phyloP scores from a whole-genome alignment of 352 stramenopile species.

The Globisporangium paroecandrum region DNA sequence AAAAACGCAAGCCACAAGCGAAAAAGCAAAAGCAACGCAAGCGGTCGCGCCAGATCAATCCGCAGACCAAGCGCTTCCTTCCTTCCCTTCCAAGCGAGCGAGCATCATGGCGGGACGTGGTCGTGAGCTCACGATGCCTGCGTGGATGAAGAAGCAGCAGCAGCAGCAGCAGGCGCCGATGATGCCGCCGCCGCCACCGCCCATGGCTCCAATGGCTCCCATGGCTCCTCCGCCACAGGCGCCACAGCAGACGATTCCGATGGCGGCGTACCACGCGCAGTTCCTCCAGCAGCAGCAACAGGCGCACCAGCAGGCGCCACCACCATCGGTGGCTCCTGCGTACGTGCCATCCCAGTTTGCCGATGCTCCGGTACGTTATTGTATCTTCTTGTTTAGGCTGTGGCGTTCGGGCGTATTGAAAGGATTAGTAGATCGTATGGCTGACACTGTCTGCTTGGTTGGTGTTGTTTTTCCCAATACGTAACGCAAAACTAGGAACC shows the following conservation, averaged over 20 bases:
- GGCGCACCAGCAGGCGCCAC: conserved; percentile 7
- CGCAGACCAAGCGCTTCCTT: neutral
- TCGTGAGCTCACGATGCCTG: conserved; percentile 80
- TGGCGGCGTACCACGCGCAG: conserved; percentile 12
- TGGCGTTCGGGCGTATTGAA: neutral
- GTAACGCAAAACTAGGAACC: neutral
- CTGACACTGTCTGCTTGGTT: neutral
- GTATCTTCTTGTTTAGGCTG: neutral
- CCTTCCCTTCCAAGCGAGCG: neutral
- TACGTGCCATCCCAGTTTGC: conserved; percentile 50
- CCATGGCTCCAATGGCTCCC: neutral
- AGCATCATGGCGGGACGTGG: conserved; percentile 68
- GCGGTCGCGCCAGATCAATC: neutral
- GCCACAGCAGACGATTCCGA: conserved; percentile 14
- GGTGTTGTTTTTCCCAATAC: neutral
- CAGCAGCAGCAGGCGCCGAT: conserved; percentile 12
- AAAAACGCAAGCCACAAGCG: neutral
- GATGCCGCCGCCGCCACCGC: neutral
- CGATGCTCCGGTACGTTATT: conserved; percentile 45
- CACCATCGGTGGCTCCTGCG: neutral
- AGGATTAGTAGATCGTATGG: neutral
- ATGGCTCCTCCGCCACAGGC: conserved; percentile 3
- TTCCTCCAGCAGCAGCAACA: conserved; percentile 10
- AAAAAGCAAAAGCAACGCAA: conserved; percentile 9
- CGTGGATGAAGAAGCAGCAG: conserved; percentile 88